These are phyloP conservation scores for Dendrobium nobile DNA, from an alignment of 106 monocot genomes.

Conservation along the genomic window DNA sequence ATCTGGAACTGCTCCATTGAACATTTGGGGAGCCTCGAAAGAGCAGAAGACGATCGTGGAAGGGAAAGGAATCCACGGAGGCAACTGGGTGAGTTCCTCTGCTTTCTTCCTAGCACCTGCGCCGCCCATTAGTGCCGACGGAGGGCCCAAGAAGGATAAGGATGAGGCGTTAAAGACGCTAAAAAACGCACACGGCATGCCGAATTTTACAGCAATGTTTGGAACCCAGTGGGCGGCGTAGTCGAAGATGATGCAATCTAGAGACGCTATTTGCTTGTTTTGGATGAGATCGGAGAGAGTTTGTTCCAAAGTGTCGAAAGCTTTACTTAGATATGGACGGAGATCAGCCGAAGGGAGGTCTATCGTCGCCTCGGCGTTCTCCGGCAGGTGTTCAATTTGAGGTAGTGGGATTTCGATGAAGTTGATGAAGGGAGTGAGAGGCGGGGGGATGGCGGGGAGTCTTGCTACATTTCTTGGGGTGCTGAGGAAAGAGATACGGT, in stretches of 20 bases:
- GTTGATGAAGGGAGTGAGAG: too few relatives aligned
- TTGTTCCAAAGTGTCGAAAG: too few relatives aligned
- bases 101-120: background rate
- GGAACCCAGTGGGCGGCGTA: slow-evolving; percentile 34
- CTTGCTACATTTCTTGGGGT: slow-evolving; percentile 51
- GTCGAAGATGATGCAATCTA: slow-evolving; percentile 44
- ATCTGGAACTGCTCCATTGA: too few relatives aligned
- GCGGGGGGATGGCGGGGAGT: slow-evolving; percentile 20
- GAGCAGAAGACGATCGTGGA: slow-evolving; percentile 2
- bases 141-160: slow-evolving; percentile 19
- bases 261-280: background rate
- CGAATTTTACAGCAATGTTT: slow-evolving; percentile 4
- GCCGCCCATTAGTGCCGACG: background rate
- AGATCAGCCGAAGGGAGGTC: too few relatives aligned
- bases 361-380: too few relatives aligned
- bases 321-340: too few relatives aligned
- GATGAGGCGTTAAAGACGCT: slow-evolving; percentile 5
- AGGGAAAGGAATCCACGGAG: slow-evolving; percentile 10
- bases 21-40: background rate
- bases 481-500: slow-evolving; percentile 50
- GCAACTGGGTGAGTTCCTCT: slow-evolving; percentile 5
- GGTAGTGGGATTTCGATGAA: too few relatives aligned
- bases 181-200: slow-evolving; percentile 23
- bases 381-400: too few relatives aligned
- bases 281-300: background rate